phyloP scores from a whole-genome alignment of 2,329 filamentous ascomycete species.

The Paecilomyces formosus region DNA sequence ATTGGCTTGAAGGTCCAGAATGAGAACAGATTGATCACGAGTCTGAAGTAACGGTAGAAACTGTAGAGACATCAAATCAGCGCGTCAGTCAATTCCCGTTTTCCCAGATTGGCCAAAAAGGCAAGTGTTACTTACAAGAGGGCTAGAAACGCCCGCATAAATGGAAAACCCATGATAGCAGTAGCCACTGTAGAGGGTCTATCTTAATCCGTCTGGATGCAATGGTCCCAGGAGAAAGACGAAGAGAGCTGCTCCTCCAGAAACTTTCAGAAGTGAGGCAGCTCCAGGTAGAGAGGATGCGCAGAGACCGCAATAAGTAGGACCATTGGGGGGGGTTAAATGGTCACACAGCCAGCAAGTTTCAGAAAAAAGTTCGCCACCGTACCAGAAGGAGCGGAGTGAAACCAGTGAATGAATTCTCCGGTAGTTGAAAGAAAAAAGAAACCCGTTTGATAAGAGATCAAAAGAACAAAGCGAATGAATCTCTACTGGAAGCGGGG shows the following conservation, averaged over 20 bases:
- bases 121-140: constrained; percentile 29
- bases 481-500: not conserved
- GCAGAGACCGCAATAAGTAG: not conserved
- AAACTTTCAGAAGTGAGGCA: not conserved
- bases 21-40: constrained; percentile 76
- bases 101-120: not conserved
- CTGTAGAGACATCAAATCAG: constrained; percentile 38
- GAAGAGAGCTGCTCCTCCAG: constrained; percentile 5
- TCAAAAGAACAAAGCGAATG: not conserved
- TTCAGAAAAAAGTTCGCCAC: not conserved
- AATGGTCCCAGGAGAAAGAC: constrained; percentile 5
- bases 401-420: not conserved
- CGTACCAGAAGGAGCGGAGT: not conserved
- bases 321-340: constrained; percentile 3
- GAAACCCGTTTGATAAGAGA: not conserved
- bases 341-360: too few relatives aligned
- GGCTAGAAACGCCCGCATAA: constrained; percentile 32
- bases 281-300: not conserved
- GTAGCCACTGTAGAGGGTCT: not conserved
- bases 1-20: constrained; percentile 85
- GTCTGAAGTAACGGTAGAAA: constrained; percentile 78
- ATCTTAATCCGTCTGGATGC: not conserved
- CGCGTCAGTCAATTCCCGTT: not conserved
- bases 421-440: not conserved
- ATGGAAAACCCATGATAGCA: constrained; percentile 31